Evolutionary conservation across 2,329 filamentous ascomycete species (phyloP).

Genomic region (Diaporthe sp.): DNA sequence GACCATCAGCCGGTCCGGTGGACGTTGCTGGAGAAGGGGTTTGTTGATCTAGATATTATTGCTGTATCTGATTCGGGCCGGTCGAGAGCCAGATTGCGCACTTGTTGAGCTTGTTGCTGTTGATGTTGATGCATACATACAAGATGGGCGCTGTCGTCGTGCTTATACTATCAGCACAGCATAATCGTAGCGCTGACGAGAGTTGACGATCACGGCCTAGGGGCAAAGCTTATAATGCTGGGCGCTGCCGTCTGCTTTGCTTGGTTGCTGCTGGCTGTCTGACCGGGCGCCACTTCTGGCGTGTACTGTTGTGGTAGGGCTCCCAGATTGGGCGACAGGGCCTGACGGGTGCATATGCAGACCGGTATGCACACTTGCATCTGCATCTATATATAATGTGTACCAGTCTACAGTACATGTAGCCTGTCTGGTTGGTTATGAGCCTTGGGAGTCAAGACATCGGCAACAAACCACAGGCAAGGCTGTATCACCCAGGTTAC

Average conservation of each 20-base stretch:
- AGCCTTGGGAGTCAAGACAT: not conserved
- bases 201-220: constrained; percentile 18
- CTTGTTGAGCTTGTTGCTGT: not conserved
- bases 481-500: not conserved
- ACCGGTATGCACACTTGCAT: not conserved
- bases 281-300: not conserved
- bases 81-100: not conserved
- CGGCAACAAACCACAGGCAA: not conserved
- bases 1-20: not conserved
- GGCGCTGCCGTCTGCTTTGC: not conserved
- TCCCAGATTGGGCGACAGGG: not conserved
- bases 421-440: not conserved
- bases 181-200: constrained; percentile 26
- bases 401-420: not conserved
- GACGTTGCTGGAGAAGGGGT: no score
- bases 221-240: constrained; percentile 25
- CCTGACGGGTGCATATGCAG: constrained; percentile 8
- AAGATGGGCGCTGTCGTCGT: not conserved
- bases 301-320: not conserved
- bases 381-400: not conserved
- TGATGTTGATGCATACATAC: not conserved
- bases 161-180: constrained; percentile 3
- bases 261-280: not conserved
- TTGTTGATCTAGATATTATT: not conserved
- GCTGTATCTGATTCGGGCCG: not conserved